Base-by-base conservation (phyloP, 768 basidiomycete species). In the Ramaria sp. region DNA sequence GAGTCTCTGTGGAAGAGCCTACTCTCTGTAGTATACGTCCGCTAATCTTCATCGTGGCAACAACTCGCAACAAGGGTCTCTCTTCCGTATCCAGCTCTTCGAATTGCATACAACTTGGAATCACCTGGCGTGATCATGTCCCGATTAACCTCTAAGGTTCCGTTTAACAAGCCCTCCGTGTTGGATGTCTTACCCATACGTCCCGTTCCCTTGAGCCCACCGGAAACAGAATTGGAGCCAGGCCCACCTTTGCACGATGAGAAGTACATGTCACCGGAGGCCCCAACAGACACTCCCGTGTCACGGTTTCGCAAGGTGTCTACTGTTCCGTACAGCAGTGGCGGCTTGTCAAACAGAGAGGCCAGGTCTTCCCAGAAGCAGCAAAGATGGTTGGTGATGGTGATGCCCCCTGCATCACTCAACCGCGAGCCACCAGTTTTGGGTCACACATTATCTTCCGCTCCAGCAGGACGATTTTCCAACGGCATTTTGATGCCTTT, bases 401-500 rank as follows among this genome's bases (percentile, higher is more conserved):
- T 88, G 22, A 68, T 84, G 38, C 88, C 88, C 38, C 83, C 88
- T 27, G 55, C 72, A 12, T 73, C 79, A 31, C 72, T 89, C 52
- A 68, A 75, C 1, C 75, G 79, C 41, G 78, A 83, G 60, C 81
- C 81, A 64, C 78, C 80, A 0, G 76, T 75, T 15, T 72, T 83
- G 17, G 81, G 83, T 0, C 75, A 80, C 53, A 80, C 81, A 0
- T 64, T 84, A 20, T 77, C 79, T 10, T 73, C 72, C 19, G 83
- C 83, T 0, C 82, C 84, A 24, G 69, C 73, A 22, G 73, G 80
- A 54, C 78, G 87, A 22, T 68, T 87, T 46, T 73, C 80, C 33
- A 81, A 84, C 61, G 88, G 88, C 17, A 72, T 86, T 20, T 68
- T 89, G 20, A 83, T 90, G 80, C 86, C 87, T 9, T 72, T 90